These are phyloP conservation scores for Prunus mume DNA, from an alignment of 306 rosid species.

Conservation along the genomic window DNA sequence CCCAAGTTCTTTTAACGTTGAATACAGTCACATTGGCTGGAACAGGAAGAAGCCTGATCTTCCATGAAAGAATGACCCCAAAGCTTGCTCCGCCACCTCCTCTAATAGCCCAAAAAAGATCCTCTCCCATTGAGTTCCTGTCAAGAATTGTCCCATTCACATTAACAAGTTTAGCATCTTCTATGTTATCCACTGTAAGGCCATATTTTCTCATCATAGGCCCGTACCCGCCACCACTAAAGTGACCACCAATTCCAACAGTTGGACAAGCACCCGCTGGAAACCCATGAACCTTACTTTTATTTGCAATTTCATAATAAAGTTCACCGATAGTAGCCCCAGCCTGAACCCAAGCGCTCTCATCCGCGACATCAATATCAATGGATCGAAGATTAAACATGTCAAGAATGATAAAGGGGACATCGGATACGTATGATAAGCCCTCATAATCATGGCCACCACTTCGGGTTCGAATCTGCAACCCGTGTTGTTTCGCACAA, in stretches of 20 bases:
- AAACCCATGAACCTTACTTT: slow-evolving; percentile 22
- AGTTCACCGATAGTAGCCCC: slow-evolving; percentile 37
- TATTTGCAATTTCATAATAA: slow-evolving; percentile 19
- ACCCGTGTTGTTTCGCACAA: slow-evolving; percentile 13
- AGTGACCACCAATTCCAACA: slow-evolving; percentile 27
- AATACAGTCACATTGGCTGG: slow-evolving; percentile 29
- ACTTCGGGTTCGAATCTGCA: slow-evolving; percentile 31
- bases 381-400: slow-evolving; percentile 30
- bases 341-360: slow-evolving; percentile 24
- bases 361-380: background rate
- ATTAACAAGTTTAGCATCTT: slow-evolving; percentile 28
- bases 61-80: slow-evolving; percentile 34
- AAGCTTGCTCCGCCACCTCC: slow-evolving; percentile 41
- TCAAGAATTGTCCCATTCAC: slow-evolving; percentile 28
- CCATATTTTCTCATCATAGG: slow-evolving; percentile 35
- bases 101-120: slow-evolving; percentile 43
- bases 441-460: slow-evolving; percentile 44
- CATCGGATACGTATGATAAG: slow-evolving; percentile 17
- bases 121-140: slow-evolving; percentile 37
- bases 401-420: slow-evolving; percentile 31
- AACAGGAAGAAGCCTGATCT: slow-evolving; percentile 17
- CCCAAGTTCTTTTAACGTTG: background rate
- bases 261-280: slow-evolving; percentile 22
- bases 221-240: slow-evolving; percentile 39
- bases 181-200: slow-evolving; percentile 22